A percentile compares a stretch with the other conserved stretches of the same genome.
Conservation (phyloP, 2,329 filamentous ascomycete genomes). For the Grosmannia huntii region DNA sequence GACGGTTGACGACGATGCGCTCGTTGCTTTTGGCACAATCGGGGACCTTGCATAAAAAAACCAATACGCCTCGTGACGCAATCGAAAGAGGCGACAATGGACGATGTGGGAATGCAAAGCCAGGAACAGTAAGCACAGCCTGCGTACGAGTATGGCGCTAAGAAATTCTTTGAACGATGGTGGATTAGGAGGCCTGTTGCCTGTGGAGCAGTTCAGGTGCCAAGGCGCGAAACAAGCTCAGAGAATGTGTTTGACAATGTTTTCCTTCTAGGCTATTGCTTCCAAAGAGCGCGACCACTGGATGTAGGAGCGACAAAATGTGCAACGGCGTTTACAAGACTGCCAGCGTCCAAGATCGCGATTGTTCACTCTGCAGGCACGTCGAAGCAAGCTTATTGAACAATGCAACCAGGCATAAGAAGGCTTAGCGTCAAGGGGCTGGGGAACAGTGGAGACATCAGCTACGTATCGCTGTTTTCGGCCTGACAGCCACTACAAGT, state of each 20-base stretch:
- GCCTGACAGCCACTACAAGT: too few species aligned
- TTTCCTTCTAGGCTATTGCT: background rate
- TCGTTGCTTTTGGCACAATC: background rate
- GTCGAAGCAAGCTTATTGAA: background rate
- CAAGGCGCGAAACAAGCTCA: background rate
- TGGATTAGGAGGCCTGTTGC: too few species aligned
- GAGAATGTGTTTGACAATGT: background rate
- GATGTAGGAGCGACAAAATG: background rate
- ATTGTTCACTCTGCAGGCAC: background rate
- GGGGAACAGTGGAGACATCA: too few species aligned
- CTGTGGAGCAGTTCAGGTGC: background rate
- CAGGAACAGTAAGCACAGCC: background rate
- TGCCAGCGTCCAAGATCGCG: background rate
- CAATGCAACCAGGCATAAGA: too few species aligned
- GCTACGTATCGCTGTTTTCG: too few species aligned
- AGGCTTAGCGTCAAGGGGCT: too few species aligned
- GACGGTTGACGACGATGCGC: background rate
- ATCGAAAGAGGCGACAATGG: background rate
- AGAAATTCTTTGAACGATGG: background rate
- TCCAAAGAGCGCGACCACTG: background rate
- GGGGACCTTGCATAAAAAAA: background rate
- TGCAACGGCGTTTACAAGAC: too few species aligned
- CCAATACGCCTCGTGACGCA: background rate
- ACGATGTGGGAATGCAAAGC: background rate
- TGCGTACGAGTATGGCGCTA: background rate